Conservation (phyloP, 108 stramenopile genomes). For the Stephanodiscus minutulus region DNA sequence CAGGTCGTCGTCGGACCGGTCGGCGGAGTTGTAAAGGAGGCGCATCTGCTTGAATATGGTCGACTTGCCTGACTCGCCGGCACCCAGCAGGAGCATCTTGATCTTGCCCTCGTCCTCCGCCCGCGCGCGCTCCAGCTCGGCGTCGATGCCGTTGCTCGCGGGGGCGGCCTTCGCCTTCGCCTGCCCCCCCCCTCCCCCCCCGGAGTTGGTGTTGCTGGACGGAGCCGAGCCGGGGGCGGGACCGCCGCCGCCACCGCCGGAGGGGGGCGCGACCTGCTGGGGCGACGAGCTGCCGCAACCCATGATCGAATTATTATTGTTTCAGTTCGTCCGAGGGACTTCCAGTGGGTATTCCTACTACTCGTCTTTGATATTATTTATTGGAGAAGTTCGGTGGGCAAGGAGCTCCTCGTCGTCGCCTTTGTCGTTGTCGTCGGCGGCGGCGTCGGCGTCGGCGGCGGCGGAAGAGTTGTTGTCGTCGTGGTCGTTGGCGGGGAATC, state of each 20-base stretch:
- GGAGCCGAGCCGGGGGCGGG: not conserved
- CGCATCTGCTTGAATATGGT: constrained; percentile 98
- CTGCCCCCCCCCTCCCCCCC: not conserved
- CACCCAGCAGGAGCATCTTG: constrained; percentile 97
- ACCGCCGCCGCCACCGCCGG: constrained; percentile 1
- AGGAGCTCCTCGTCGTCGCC: too few relatives aligned
- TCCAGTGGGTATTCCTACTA: too few relatives aligned
- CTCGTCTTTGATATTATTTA: too few relatives aligned
- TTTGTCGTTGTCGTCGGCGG: too few relatives aligned
- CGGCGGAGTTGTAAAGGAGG: constrained; percentile 65
- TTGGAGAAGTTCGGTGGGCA: too few relatives aligned
- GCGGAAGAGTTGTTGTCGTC: too few relatives aligned
- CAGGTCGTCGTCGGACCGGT: constrained; percentile 75
- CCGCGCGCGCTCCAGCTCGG: constrained; percentile 27
- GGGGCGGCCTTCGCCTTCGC: not conserved
- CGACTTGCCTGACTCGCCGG: constrained; percentile 98
- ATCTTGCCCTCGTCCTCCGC: constrained; percentile 65
- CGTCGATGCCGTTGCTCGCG: constrained; percentile 19
- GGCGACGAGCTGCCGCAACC: constrained; percentile 44
- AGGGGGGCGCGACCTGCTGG: constrained; percentile 10
- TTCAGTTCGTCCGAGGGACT: too few relatives aligned
- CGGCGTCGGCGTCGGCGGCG: too few relatives aligned
- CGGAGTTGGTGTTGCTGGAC: not conserved
- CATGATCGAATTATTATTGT: constrained; percentile 14
- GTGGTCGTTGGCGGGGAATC: too few relatives aligned